Percentiles rank a stretch among this genome's conserved stretches.
These are phyloP conservation scores for Clitoria ternatea DNA, from an alignment of 306 rosid species.

Conservation along the genomic window DNA sequence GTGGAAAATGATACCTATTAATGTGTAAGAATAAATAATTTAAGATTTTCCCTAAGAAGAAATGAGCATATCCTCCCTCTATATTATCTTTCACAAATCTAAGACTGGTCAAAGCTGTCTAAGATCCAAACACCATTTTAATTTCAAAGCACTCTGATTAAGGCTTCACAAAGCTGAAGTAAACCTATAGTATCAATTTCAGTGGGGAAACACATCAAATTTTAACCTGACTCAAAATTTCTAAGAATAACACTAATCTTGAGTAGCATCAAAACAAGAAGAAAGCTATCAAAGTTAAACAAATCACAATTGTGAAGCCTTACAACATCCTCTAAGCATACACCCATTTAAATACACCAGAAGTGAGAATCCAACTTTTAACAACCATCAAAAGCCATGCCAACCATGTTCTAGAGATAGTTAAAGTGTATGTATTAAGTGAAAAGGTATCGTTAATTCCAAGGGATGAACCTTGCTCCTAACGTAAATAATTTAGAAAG, in stretches of 20 bases:
- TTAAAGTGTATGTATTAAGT: background rate
- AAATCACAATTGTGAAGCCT: background rate
- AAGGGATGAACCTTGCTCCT: background rate
- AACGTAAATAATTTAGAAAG: background rate
- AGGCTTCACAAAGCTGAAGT: slow-evolving; percentile 8
- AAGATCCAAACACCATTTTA: background rate
- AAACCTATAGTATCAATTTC: background rate
- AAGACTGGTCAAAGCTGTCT: background rate
- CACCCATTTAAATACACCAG: background rate
- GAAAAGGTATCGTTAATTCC: background rate
- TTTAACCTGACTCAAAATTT: background rate
- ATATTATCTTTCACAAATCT: background rate
- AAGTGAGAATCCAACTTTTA: slow-evolving; percentile 10
- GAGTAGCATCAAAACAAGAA: slow-evolving; percentile 4
- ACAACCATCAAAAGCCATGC: slow-evolving; percentile 3
- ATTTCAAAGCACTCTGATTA: background rate
- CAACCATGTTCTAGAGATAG: background rate
- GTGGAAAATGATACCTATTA: slow-evolving; percentile 7
- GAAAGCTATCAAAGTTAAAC: background rate
- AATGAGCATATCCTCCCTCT: background rate
- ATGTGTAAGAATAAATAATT: background rate
- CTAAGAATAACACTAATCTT: background rate
- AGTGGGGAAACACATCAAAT: background rate
- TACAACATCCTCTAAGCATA: background rate
- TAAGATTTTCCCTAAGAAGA: background rate